Evolutionary conservation across 805 yeast genomes (phyloP).

Genomic region (Metschnikowia baotianmanensis): DNA sequence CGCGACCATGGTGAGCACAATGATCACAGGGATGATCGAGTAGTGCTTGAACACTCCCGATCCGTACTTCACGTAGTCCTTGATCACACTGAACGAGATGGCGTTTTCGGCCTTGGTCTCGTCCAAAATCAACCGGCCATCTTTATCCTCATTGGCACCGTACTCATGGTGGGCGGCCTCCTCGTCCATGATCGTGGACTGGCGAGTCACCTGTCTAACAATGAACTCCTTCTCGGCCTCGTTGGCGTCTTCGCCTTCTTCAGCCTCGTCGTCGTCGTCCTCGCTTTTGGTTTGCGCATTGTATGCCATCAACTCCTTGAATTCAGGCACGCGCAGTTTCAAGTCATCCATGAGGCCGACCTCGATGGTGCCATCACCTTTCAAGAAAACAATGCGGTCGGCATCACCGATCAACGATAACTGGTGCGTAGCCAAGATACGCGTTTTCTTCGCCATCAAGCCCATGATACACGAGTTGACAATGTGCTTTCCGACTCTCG

Average conservation of each 20-base stretch:
- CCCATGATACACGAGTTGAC: constrained; percentile 68
- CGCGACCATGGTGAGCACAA: constrained; percentile 26
- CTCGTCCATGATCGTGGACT: constrained; percentile 23
- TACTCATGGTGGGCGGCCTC: constrained; percentile 36
- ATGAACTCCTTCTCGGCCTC: constrained; percentile 15
- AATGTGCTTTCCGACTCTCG: constrained; percentile 80
- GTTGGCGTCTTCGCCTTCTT: constrained; percentile 19
- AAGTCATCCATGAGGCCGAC: constrained; percentile 62
- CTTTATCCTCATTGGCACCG: constrained; percentile 23
- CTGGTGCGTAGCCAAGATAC: constrained; percentile 83
- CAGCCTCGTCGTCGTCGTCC: constrained; percentile 19
- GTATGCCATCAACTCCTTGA: constrained; percentile 39
- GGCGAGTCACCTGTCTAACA: constrained; percentile 14
- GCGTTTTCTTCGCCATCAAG: constrained; percentile 53
- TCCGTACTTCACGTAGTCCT: constrained; percentile 30
- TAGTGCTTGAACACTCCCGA: constrained; percentile 25
- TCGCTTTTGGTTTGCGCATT: constrained; percentile 26
- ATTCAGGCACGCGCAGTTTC: constrained; percentile 32
- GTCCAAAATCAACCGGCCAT: constrained; percentile 17
- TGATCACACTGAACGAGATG: constrained; percentile 32
- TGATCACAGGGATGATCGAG: constrained; percentile 23
- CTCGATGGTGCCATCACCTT: constrained; percentile 60
- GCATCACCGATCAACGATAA: constrained; percentile 67
- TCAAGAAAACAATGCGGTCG: constrained; percentile 64
- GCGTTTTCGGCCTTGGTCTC: constrained; percentile 21